These are phyloP conservation scores for Fagopyrum esculentum DNA, from an alignment of 148 eudicot genomes.

Conservation along the genomic window DNA sequence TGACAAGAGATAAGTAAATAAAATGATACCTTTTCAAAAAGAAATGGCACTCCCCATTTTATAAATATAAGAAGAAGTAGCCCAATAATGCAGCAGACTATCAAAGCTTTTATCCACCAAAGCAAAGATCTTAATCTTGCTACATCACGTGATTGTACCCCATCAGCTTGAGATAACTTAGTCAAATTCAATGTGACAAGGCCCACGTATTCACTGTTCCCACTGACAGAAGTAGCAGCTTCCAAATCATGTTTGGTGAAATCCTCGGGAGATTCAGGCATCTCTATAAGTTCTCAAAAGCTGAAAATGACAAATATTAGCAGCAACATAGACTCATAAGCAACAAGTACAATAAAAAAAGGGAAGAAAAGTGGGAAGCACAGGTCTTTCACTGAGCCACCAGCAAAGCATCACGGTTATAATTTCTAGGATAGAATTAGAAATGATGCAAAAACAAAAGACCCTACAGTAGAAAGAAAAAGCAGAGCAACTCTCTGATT, in stretches of 20 bases:
- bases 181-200: constrained; percentile 48
- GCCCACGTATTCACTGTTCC: constrained; percentile 72
- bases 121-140: constrained; percentile 25
- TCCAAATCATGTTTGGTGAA: constrained; percentile 9
- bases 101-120: constrained; percentile 72
- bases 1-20: neutral
- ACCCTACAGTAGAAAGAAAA: neutral
- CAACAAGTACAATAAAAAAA: neutral
- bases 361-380: neutral
- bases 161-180: constrained; percentile 32
- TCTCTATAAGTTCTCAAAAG: constrained; percentile 4
- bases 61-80: constrained; percentile 36
- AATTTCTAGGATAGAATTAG: neutral
- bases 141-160: constrained; percentile 27
- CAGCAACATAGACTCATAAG: neutral
- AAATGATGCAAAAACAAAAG: neutral
- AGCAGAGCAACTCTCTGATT: neutral
- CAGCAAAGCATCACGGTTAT: neutral
- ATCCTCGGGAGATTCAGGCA: constrained; percentile 3
- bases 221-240: constrained; percentile 12
- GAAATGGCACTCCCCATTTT: constrained; percentile 87
- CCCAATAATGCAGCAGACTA: constrained; percentile 37
- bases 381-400: neutral
- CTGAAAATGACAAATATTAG: neutral
- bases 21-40: constrained; percentile 67